Base-by-base conservation (phyloP, 2,329 filamentous ascomycete genomes). In the Microsporum ferrugineum region DNA sequence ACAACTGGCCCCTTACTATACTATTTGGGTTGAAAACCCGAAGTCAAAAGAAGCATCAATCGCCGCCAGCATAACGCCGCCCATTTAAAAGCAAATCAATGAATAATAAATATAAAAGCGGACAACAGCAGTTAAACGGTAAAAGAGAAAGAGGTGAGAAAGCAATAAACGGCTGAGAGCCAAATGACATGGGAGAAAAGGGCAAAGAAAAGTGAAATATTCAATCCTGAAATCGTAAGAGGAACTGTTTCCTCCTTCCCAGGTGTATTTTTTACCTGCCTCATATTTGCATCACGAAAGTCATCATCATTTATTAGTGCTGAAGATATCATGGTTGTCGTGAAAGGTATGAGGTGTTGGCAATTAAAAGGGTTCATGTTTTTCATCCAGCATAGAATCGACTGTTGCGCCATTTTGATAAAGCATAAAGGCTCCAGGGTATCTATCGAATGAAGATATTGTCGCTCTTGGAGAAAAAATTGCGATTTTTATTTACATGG, bases 361-460 rank as follows among this genome's bases (percentile, higher is more conserved):
- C 23, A 3, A 31, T 31, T 43, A n/a, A 51, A 31, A 29, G 23
- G 17, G 45, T 12, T 29, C 45, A 51, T 51, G 27, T 10, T 33
- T 5, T 27, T 47, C 23, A 36, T 10, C 34, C 10, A 6, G 7
- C 27, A 51, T 5, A 14, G 7, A 49, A 12, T 51, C 45, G 14
- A 51, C 23, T 31, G 23, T 29, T 49, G 45, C 23, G 45, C 45
- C 27, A 5, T 3, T 29, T 29, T 51, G 27, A 23, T 8, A 33
- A 3, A 3, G 29, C 12, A 17, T 33, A 31, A 27, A 55, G 14
- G n/a, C 57, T 29, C 12, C 45, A 43, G 56, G 58, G 38, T 53
- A 58, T 71, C 71, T 75, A 83, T 71, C 81, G 78, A 70, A 86
- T 86, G 73, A 84, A 85, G 71, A 86, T 83, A 63, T 81, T 82